Evolutionary conservation across 1,139 yeast species (phyloP), one percentile per base, ranked within the genome.

Genomic region (Zygosaccharomyces sapae): DNA sequence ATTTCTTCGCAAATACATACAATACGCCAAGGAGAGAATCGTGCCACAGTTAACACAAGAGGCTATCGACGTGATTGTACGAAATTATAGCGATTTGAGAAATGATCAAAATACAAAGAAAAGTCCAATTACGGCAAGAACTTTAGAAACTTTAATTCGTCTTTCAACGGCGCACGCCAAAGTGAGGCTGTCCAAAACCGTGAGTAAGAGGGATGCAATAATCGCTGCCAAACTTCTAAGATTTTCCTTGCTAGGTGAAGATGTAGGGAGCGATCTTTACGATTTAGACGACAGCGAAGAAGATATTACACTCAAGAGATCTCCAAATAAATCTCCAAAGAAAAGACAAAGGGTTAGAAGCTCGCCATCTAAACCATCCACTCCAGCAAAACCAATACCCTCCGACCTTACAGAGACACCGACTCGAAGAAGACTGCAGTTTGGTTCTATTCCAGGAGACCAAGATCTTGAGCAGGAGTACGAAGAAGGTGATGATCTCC

Each of bases 51-150:
- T 92, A 55, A 82, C 95, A 4, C 75, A 81, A 53, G 79, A 74
- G 47, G 97, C 98, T 0, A 79, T 90, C 9, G 87, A 83, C 47
- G 79, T 85, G 62, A 89, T 92, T 60, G 94, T 89, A 22, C 76
- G 77, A 45, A 80, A 86, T 5, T 92, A 92, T 64, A 75, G 96
- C 1, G 80, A 83, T 9, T 75, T 92, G 56, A 79, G 99, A 71
- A 89, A 89, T 63, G 95, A 90, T 58, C 84, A 80, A 41, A 77
- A 74, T 53, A 78, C 92, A 51, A 81, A 86, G 57, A 89, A 97
- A 2, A 86, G 96, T 1, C 98, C 99, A 34, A 88, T 94, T 56
- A 92, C 99, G 2, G 96, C 98, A 19, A 87, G 99, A 81, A 94
- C 98, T 3, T 74, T 92, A 58, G 99, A 92, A 70, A 92, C 99